Conservation (phyloP, 257 asterid genomes). For the Knoxia roxburghii region DNA sequence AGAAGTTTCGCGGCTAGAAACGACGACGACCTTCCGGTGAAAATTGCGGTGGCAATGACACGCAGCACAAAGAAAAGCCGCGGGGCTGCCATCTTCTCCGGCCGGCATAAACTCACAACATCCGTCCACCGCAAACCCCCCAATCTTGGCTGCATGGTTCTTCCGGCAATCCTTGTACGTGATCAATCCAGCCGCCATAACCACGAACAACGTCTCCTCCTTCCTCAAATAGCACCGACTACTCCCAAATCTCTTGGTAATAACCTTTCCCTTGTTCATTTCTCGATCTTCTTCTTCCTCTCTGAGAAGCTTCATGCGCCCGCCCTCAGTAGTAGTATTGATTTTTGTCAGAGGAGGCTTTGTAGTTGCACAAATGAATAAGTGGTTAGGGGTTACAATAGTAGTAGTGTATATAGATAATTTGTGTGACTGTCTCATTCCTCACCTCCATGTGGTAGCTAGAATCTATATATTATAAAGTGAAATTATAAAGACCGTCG, state of each 20-base stretch:
- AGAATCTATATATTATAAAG: background rate
- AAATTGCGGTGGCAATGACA: conserved; percentile 71
- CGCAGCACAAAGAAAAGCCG: conserved; percentile 56
- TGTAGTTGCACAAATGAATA: background rate
- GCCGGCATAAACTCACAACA: conserved; percentile 75
- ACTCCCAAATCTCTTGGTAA: background rate
- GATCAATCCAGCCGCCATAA: conserved; percentile 18
- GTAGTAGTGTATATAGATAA: background rate
- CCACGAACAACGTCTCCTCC: conserved; percentile 9
- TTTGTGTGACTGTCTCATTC: conserved; percentile 26
- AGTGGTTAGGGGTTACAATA: conserved; percentile 3
- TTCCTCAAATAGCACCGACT: background rate
- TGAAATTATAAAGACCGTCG: conserved; percentile 11
- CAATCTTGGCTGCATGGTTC: conserved; percentile 74
- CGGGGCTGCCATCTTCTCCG: conserved; percentile 48
- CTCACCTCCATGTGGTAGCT: conserved; percentile 40
- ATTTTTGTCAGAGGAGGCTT: background rate
- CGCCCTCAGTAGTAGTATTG: too few relatives aligned
- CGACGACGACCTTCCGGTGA: conserved; percentile 49
- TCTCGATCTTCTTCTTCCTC: background rate
- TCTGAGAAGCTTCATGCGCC: conserved; percentile 19
- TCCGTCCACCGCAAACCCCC: conserved; percentile 64
- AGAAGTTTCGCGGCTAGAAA: too few relatives aligned
- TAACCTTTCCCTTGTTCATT: conserved; percentile 1
- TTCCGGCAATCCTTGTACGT: conserved; percentile 60